Percentiles rank a stretch among this genome's conserved stretches.
phyloP scores from a whole-genome alignment of 2,329 filamentous ascomycete genomes.

The Aspergillus tubingensis region DNA sequence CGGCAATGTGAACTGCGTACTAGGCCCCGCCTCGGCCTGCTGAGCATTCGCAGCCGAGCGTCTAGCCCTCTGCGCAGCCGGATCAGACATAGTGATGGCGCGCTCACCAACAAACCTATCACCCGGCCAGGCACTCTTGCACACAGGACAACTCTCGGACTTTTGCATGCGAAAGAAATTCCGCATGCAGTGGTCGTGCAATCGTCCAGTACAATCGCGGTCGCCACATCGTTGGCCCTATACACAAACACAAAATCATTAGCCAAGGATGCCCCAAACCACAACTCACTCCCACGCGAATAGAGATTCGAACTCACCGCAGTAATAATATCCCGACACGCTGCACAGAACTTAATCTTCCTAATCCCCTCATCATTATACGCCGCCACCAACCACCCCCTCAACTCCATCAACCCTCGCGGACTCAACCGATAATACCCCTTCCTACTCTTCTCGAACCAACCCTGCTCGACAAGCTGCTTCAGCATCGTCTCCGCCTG shows the following conservation, averaged over 20 bases:
- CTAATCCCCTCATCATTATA: slow-evolving; percentile 80
- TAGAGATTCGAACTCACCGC: slow-evolving; percentile 46
- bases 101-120: slow-evolving; percentile 51
- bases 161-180: slow-evolving; percentile 70
- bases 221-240: slow-evolving; percentile 74
- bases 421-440: slow-evolving; percentile 77
- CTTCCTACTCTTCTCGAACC: slow-evolving; percentile 73
- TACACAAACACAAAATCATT: neutral
- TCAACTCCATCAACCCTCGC: slow-evolving; percentile 79
- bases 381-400: slow-evolving; percentile 78
- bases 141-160: slow-evolving; percentile 64
- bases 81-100: neutral
- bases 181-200: slow-evolving; percentile 76
- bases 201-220: slow-evolving; percentile 65
- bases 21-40: neutral
- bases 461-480: slow-evolving; percentile 74
- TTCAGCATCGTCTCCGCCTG: slow-evolving; percentile 75
- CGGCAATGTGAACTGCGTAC: neutral
- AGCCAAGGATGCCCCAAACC: slow-evolving; percentile 1
- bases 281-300: neutral
- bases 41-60: neutral
- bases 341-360: slow-evolving; percentile 82
- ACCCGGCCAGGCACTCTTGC: slow-evolving; percentile 54
- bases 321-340: slow-evolving; percentile 88
- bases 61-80: neutral